Evolutionary conservation across 2,329 filamentous ascomycete species (phyloP).

Genomic region (Chaetomiaceae sp.): DNA sequence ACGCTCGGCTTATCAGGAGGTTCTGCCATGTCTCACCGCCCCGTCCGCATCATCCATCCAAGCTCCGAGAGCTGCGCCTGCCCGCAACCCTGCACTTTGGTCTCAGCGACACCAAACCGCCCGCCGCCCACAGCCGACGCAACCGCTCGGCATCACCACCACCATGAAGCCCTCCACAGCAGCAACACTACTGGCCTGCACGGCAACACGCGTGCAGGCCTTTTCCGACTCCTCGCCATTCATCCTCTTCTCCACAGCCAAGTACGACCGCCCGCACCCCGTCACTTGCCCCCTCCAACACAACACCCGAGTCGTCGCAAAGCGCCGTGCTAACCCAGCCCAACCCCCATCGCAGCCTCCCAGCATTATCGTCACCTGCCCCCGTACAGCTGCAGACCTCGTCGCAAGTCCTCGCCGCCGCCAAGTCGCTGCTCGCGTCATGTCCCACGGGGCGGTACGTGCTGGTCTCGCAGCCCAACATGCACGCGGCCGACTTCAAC

Average conservation of each 20-base stretch:
- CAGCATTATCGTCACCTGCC: conserved; percentile 28
- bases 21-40: conserved; percentile 21
- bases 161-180: conserved; percentile 52
- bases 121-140: conserved; percentile 5
- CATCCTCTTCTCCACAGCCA: conserved; percentile 75
- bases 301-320: too few species aligned
- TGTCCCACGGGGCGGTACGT: conserved; percentile 75
- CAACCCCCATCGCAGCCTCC: conserved; percentile 25
- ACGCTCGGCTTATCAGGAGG: conserved; percentile 17
- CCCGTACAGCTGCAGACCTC: conserved; percentile 50
- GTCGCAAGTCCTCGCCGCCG: conserved; percentile 37
- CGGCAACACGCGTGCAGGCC: conserved; percentile 50
- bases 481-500: conserved; percentile 63
- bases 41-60: background rate
- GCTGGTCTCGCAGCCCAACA: conserved; percentile 69
- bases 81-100: too few species aligned
- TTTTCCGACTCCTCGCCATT: conserved; percentile 87
- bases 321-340: background rate
- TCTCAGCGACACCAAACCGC: conserved; percentile 10
- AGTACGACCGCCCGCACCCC: conserved; percentile 49
- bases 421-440: conserved; percentile 48
- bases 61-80: background rate
- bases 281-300: background rate
- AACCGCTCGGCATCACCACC: conserved; percentile 12
- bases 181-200: conserved; percentile 47